These are phyloP conservation scores for Chlorella sp. DNA, from an alignment of 139 green algal genomes.

Conservation along the genomic window DNA sequence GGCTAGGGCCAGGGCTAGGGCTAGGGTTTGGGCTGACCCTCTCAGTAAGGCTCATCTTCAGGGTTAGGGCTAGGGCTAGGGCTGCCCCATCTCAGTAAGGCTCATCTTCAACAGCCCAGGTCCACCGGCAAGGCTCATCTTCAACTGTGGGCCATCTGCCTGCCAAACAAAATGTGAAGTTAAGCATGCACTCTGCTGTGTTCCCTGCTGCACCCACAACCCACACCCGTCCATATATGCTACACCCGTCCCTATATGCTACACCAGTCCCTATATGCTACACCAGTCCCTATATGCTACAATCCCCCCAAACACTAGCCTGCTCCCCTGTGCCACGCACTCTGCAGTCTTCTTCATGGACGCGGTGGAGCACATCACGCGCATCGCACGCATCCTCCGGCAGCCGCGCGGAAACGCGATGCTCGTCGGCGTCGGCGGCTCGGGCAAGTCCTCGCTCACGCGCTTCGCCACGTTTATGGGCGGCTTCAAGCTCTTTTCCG, in stretches of 20 bases:
- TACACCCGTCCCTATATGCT: neutral
- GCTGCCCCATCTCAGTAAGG: too few species aligned
- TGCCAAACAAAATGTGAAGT: too few species aligned
- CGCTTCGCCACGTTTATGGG: slow-evolving; percentile 57
- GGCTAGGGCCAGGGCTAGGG: too few species aligned
- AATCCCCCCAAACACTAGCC: neutral
- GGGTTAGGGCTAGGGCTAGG: too few species aligned
- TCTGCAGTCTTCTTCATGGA: slow-evolving; percentile 76
- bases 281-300: neutral
- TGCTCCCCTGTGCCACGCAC: neutral
- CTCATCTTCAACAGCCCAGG: too few species aligned
- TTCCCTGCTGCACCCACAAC: too few species aligned
- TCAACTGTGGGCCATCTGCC: too few species aligned
- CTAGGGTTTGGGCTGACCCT: too few species aligned
- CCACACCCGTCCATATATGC: too few species aligned
- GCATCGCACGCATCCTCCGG: slow-evolving; percentile 65
- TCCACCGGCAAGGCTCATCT: too few species aligned
- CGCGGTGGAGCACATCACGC: slow-evolving; percentile 71
- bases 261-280: neutral
- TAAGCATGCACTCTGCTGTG: too few species aligned
- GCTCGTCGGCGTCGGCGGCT: slow-evolving; percentile 80
- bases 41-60: too few species aligned
- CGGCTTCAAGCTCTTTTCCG: slow-evolving; percentile 38
- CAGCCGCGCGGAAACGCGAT: slow-evolving; percentile 81
- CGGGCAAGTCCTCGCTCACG: slow-evolving; percentile 71